Conservation (phyloP, 352 stramenopile genomes). For the Phytophthora ramorum region DNA sequence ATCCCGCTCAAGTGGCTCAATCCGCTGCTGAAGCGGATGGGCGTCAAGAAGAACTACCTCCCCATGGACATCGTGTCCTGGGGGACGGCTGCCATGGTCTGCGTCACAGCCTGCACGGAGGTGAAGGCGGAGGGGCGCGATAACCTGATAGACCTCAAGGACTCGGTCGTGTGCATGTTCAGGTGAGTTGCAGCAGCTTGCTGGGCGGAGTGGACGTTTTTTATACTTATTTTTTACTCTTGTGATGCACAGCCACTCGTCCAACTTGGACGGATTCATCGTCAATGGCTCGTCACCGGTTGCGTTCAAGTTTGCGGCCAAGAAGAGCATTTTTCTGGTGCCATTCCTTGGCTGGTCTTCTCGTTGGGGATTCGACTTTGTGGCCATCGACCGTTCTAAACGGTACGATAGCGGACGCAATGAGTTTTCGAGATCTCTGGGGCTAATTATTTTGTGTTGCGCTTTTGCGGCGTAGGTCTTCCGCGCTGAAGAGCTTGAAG, state of each 20-base stretch:
- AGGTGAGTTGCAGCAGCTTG: slow-evolving; percentile 42
- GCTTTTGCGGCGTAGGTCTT: slow-evolving; percentile 37
- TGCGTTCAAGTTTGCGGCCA: slow-evolving; percentile 86
- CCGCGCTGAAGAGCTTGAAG: slow-evolving; percentile 72
- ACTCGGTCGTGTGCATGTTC: slow-evolving; percentile 87
- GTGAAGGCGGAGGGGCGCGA: slow-evolving; percentile 56
- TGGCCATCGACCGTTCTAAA: slow-evolving; percentile 82
- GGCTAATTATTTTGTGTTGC: slow-evolving; percentile 10
- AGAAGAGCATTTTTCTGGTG: slow-evolving; percentile 86
- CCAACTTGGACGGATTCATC: slow-evolving; percentile 86
- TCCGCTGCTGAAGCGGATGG: slow-evolving; percentile 54
- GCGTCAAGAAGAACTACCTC: slow-evolving; percentile 80
- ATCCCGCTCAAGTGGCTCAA: slow-evolving; percentile 75
- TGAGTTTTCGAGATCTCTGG: not conserved
- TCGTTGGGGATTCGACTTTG: slow-evolving; percentile 82
- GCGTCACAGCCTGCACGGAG: slow-evolving; percentile 58
- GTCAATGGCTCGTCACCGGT: slow-evolving; percentile 75
- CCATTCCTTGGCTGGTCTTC: slow-evolving; percentile 78
- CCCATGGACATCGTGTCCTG: slow-evolving; percentile 79
- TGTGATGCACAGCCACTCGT: slow-evolving; percentile 59
- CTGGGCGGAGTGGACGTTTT: not conserved
- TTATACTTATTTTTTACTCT: not conserved
- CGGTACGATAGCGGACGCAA: slow-evolving; percentile 38
- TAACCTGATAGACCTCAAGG: slow-evolving; percentile 56
- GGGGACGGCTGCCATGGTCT: slow-evolving; percentile 60